Base-by-base conservation (phyloP, 2,329 filamentous ascomycete species). In the Diplodia mutila region DNA sequence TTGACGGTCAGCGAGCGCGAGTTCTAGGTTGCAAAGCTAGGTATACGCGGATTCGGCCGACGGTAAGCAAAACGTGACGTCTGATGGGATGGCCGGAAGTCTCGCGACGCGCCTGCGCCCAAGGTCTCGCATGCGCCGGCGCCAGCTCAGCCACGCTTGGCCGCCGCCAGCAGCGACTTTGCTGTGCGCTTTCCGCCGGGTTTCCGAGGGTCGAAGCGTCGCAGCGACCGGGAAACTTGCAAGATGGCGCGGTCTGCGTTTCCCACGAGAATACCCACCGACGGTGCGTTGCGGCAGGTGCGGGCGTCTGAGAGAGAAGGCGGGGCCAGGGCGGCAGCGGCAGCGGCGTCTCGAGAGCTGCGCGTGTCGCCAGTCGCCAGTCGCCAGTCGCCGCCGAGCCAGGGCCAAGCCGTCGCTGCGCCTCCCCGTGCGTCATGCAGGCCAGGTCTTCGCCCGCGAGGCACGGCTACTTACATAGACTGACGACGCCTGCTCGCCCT, bases 391-490 rank as follows among this genome's bases (percentile, higher is more conserved):
- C 59, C 46, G 59, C 59, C 6, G 29, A 46, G 46, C 42, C 59
- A 25, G 46, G 46, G 59, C 59, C 59, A 52, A 63, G 59, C 18
- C n/a, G 46, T 18, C 18, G 59, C 59, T 63, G 59, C 59, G 59
- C 59, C 59, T 63, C 59, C 25, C 59, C 27, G 27, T 63, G 59
- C 59, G 59, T 63, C 59, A 63, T 63, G 59, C 46, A 42, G 3
- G 55, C 37, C 8, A 21, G 39, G 5, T 12, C n/a, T 18, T 7
- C 29, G 53, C 29, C 18, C 32, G 32, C 52, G 52, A n/a, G 18
- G 34, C 32, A 29, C 37, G 12, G 23, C 6, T 51, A 61, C 57
- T 32, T 49, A 51, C 57, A 51, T 51, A 37, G 37, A 48, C 25
- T 25, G n/a, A 27, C 14, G 39, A 39, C 37, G 9, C 57, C 57